Evolutionary conservation across 1,284 basidiomycete genomes (phyloP), one percentile per base, ranked within the genome.

Genomic region (Leccinum angustisporum): DNA sequence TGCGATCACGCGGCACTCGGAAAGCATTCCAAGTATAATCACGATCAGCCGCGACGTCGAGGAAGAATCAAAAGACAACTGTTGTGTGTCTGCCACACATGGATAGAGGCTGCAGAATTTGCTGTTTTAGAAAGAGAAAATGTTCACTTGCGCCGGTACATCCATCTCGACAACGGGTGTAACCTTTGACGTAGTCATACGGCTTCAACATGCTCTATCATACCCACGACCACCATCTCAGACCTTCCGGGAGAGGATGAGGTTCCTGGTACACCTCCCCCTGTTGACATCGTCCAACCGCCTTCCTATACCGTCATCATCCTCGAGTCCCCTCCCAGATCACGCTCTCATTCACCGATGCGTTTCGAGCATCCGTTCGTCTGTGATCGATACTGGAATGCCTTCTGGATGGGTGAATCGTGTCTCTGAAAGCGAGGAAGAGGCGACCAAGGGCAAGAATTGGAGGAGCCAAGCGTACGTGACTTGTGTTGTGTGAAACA

Each of bases 381-480:
- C 86, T 18, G 72, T 92, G 25, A 70, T 92, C n/a, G 76, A 84
- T 52, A 79, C 80, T 57, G 90, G 90, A 0, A 81, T 88, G 66
- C 87, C 88, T 9, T 78, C 84, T 30, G 91, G 90, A 9, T 92
- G 88, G 89, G 82, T 87, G 14, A 86, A 86, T 68, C 81, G 84
- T 57, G 77, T 85, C 16, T 79, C 83, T 54, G 88, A 90, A 74
- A 81, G 82, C 65, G 80, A 84, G 56, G 81, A 83, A 59, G 75
- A 78, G 48, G 85, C 81, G 27, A 68, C 69, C 34, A 67, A 74
- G 36, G 86, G 85, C 1, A 72, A 80, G 34, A 87, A 84, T 50
- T 92, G 90, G 91, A 82, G 82, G 68, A 86, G 83, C 61, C 83
- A 88, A 64, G 90, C 87, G 81, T 91, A 59, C 56, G 78, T 70